A percentile compares a stretch with the other conserved stretches of the same genome.
Conservation (phyloP, 2,329 filamentous ascomycete genomes). For the Orbilia quercus region DNA sequence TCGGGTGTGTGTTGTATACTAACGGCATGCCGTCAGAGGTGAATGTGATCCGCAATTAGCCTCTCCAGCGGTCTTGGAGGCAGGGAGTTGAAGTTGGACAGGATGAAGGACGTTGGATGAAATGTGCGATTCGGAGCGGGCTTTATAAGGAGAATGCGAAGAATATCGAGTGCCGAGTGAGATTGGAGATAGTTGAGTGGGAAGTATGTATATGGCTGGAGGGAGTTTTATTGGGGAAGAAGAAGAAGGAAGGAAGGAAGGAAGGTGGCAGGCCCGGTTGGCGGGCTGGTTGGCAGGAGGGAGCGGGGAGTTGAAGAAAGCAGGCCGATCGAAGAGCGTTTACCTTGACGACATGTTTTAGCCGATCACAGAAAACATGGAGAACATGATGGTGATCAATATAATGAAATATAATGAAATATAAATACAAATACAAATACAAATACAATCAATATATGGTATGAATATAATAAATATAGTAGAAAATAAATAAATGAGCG, state of each 20-base stretch:
- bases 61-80: conserved; percentile 55
- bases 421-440: no score
- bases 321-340: no score
- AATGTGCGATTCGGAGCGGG: conserved; percentile 20
- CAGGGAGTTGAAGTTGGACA: conserved; percentile 9
- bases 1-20: conserved; percentile 55
- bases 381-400: no score
- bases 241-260: neutral
- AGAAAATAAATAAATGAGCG: no score
- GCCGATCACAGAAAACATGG: conserved; percentile 5
- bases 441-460: no score
- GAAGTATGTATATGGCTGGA: neutral
- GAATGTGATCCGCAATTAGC: conserved; percentile 54
- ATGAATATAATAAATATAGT: no score
- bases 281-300: neutral
- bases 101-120: conserved; percentile 3
- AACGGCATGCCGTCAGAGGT: conserved; percentile 56
- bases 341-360: no score
- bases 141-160: conserved; percentile 21
- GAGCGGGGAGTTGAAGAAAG: no score
- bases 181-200: neutral
- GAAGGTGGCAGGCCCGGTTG: neutral
- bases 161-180: neutral
- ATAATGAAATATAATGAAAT: no score
- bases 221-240: conserved; percentile 12